Evolutionary conservation across 2,329 filamentous ascomycete genomes (phyloP).

Genomic region (Diaporthe ampelina): DNA sequence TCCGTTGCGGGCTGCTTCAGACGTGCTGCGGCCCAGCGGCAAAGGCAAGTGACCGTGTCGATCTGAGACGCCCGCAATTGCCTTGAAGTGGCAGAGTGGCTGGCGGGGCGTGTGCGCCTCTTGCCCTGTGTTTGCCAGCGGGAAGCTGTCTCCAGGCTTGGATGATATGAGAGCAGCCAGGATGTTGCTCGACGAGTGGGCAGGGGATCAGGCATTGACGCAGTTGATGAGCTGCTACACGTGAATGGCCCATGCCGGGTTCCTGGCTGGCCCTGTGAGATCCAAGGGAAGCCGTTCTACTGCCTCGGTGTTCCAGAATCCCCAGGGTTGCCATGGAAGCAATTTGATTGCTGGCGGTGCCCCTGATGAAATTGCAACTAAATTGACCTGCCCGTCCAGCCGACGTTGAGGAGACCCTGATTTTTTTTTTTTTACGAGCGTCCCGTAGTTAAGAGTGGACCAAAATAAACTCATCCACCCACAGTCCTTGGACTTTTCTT

Average conservation of each 20-base stretch:
- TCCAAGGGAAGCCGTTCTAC: constrained; percentile 30
- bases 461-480: constrained; percentile 24
- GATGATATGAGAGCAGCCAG: background rate
- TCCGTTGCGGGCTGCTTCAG: constrained; percentile 28
- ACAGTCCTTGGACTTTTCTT: background rate
- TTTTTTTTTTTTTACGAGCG: constrained; percentile 24
- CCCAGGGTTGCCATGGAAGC: constrained; percentile 38
- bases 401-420: constrained; percentile 34
- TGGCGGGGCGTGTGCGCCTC: constrained; percentile 5
- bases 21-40: constrained; percentile 33
- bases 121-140: background rate
- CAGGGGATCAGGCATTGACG: constrained; percentile 22
- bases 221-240: constrained; percentile 27
- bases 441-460: constrained; percentile 17
- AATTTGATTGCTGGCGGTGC: constrained; percentile 38
- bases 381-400: constrained; percentile 30
- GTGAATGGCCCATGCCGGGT: background rate
- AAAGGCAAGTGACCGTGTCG: constrained; percentile 15
- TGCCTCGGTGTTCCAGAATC: constrained; percentile 31
- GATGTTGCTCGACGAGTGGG: background rate
- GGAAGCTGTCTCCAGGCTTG: background rate
- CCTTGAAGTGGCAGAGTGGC: constrained; percentile 17
- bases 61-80: constrained; percentile 19
- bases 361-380: constrained; percentile 38
- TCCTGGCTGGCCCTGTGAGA: constrained; percentile 6